These are phyloP conservation scores for Lavandula angustifolia DNA, from an alignment of 257 asterid species.

Conservation along the genomic window DNA sequence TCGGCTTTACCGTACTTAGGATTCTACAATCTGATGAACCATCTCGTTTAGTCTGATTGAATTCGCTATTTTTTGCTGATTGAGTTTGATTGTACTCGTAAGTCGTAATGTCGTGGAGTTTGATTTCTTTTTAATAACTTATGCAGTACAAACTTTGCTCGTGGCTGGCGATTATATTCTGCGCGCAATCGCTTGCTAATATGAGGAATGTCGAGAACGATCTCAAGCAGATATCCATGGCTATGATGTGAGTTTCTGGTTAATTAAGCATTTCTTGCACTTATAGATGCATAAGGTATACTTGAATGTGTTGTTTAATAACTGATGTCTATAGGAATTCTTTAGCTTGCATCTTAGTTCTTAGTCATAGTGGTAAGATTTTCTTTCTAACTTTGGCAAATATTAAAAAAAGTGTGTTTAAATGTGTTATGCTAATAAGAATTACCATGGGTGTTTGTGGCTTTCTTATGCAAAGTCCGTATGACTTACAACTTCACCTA, in stretches of 20 bases:
- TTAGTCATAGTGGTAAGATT: not conserved
- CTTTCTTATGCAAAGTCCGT: not conserved
- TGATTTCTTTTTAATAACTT: constrained; percentile 6
- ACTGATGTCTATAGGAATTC: not conserved
- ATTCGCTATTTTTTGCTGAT: not conserved
- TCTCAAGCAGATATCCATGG: constrained; percentile 98
- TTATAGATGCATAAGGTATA: not conserved
- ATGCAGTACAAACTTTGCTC: constrained; percentile 86
- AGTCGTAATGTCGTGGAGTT: constrained; percentile 1
- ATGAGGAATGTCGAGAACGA: constrained; percentile 92
- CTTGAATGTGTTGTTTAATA: constrained; percentile 13
- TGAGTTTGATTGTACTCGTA: not conserved
- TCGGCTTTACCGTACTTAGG: not conserved
- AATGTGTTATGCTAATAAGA: not conserved
- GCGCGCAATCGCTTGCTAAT: constrained; percentile 87
- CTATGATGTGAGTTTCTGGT: constrained; percentile 81
- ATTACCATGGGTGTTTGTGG: not conserved
- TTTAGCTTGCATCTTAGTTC: not conserved
- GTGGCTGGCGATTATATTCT: constrained; percentile 88
- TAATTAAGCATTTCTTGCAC: not conserved
- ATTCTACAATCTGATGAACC: not conserved
- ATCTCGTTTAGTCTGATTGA: constrained; percentile 10
- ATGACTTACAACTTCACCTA: not conserved
- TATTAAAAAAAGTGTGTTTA: not conserved
- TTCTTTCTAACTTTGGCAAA: not conserved